phyloP scores from a whole-genome alignment of 768 basidiomycete genomes.

The Tylopilus cervinicoccineus region DNA sequence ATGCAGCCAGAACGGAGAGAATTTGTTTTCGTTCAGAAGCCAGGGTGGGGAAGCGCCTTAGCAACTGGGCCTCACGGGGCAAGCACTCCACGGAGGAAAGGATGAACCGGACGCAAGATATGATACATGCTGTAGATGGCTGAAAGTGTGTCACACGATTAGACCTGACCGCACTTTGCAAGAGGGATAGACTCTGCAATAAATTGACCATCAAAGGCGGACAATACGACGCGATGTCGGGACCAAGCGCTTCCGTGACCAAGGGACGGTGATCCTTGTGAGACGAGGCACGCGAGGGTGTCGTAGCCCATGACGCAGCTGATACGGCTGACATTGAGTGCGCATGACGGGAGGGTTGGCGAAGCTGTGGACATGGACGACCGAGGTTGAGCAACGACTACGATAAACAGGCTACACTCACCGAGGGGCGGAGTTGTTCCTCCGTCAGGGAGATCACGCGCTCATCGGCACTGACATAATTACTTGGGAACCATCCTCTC shows the following conservation, averaged over 20 bases:
- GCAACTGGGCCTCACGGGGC: constrained; percentile 70
- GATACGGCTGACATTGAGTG: constrained; percentile 51
- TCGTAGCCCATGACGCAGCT: constrained; percentile 50
- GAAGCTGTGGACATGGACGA: constrained; percentile 20
- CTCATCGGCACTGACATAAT: constrained; percentile 78
- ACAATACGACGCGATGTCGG: constrained; percentile 59
- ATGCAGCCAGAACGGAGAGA: constrained; percentile 70
- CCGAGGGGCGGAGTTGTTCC: constrained; percentile 47
- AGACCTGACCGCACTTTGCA: constrained; percentile 81
- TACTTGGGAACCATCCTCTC: constrained; percentile 98
- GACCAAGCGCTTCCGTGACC: constrained; percentile 41
- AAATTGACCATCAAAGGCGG: constrained; percentile 81
- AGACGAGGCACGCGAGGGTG: constrained; percentile 37
- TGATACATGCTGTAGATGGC: constrained; percentile 91
- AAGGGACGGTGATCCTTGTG: constrained; percentile 42
- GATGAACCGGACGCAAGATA: constrained; percentile 88
- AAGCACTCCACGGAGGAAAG: constrained; percentile 81
- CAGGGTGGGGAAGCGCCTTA: constrained; percentile 63
- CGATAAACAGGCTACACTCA: constrained; percentile 29
- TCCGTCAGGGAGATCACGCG: constrained; percentile 48
- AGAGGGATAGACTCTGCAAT: constrained; percentile 77
- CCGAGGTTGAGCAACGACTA: background rate
- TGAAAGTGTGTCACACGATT: constrained; percentile 82
- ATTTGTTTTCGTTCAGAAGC: constrained; percentile 79
- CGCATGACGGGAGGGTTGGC: constrained; percentile 41